Evolutionary conservation across 805 yeast genomes (phyloP), one percentile per base, ranked within the genome.

Genomic region (Zygoascus tannicola): DNA sequence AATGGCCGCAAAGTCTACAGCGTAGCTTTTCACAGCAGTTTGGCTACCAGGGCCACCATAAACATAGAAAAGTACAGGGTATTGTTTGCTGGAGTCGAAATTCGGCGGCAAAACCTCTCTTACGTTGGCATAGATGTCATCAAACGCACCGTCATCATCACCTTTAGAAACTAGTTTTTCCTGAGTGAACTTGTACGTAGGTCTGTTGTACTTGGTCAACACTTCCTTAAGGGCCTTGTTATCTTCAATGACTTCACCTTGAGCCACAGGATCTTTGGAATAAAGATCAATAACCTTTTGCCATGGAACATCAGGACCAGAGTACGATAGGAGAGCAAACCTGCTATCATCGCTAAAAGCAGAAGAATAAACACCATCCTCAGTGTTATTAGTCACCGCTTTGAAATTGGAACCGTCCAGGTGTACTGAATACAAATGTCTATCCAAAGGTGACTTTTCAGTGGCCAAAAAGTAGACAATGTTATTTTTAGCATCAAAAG

Each of bases 1-100:
- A 8, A 84, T 80, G 22, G 82, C 75, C 48, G 88, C 82, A 63
- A 86, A 88, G 5, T 74, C 70, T 26, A 82, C 65, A 0, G 73
- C 58, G 56, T 78, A 86, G 12, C 66, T 58, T 49, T 82, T 77
- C 35, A 71, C 66, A 4, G 90, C 96, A 43, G 75, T 69, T 62
- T 92, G 97, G 4, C 95, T 83, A 30, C 87, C 92, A 5, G 98
- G 98, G 0, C 98, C 98, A 19, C 96, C 97, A 58, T 92, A 92
- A 3, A 87, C 87, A 58, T 73, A 87, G 59, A 92, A 90, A 46
- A 92, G 69, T 0, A 92, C 78, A 0, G 97, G 97, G 59, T 90
- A 87, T 59, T 80, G 70, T 54, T 70, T 67, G 30, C 54, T 51
- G 5, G 64, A 55, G 54, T 84, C 73, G 58, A 92, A 92, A 7